Evolutionary conservation across 176 grass and related monocot genomes (phyloP).

Genomic region (Cenchrus fungigraminus): DNA sequence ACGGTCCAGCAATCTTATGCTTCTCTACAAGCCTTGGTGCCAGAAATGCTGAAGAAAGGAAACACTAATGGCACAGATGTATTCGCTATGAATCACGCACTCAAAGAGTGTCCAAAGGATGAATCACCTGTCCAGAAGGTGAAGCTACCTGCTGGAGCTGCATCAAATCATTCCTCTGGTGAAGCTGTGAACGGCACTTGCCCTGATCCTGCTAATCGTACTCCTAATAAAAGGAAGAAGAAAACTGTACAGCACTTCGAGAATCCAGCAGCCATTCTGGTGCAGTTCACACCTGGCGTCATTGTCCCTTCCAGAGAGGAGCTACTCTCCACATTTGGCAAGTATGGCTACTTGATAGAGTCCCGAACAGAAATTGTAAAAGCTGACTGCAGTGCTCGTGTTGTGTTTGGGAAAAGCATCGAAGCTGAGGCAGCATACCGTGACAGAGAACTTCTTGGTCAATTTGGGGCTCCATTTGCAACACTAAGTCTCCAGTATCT

Average conservation of each 20-base stretch:
- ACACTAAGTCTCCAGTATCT: conserved; percentile 48
- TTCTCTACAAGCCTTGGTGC: conserved; percentile 55
- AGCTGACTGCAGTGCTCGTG: conserved; percentile 41
- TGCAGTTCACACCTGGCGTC: conserved; percentile 46
- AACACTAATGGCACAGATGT: conserved; percentile 24
- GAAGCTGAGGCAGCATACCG: conserved; percentile 62
- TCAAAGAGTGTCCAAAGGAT: conserved; percentile 32
- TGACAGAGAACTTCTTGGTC: conserved; percentile 47
- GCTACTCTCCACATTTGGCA: conserved; percentile 55
- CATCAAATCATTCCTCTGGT: conserved; percentile 31
- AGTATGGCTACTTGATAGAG: conserved; percentile 65
- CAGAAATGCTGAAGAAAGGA: conserved; percentile 40
- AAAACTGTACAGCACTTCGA: conserved; percentile 39
- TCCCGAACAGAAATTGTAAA: conserved; percentile 45
- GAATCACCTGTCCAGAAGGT: conserved; percentile 33
- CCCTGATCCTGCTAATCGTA: conserved; percentile 9
- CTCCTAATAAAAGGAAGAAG: conserved; percentile 48
- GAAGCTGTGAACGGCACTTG: conserved; percentile 14
- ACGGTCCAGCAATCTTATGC: conserved; percentile 51
- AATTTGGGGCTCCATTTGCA: conserved; percentile 62
- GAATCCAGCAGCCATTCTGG: conserved; percentile 58
- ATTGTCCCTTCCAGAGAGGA: conserved; percentile 69
- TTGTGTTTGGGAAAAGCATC: conserved; percentile 59
- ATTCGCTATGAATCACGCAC: background rate
- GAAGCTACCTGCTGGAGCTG: conserved; percentile 17